Base-by-base conservation (phyloP, 2,329 filamentous ascomycete species). In the Pseudopyrenochaeta lycopersici region DNA sequence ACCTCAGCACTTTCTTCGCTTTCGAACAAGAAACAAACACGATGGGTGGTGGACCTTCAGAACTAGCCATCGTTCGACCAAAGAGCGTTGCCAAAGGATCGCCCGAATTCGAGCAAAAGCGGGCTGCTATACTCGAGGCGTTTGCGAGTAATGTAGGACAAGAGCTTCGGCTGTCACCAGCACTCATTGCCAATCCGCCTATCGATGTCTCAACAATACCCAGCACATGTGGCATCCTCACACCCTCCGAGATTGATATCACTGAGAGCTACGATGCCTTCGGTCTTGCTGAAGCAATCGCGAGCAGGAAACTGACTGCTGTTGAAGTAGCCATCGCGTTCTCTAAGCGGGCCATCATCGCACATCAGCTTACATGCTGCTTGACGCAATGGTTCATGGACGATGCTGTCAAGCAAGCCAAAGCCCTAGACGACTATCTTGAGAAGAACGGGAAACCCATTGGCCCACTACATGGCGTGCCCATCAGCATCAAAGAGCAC, bases 401-500 rank as follows among this genome's bases (percentile, higher is more conserved):
- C 10, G 60, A 58, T 5, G 65, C 60, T 2, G 42, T 68, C 2
- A 45, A 58, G 23, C 59, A 52, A 14, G 65, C 64, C 1, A 45
- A 57, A 46, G 49, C 55, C 36, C 59, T 67, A 11, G 84, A 86
- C 63, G 72, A 77, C 0, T 74, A 84, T 49, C 74, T 81, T 3
- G 55, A 73, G 18, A 56, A 54, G 18, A 58, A 54, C 18, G 62
- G 63, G 10, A 61, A 59, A 35, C 58, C 61, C 0, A 42, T 60
- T 1, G 64, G 64, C 1, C 30, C 81, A 31, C 62, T 81, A 5
- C 83, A 83, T 64, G 83, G 81, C 1, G 69, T 85, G 3, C 82
- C 82, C 0, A 72, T 85, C 54, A 82, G 79, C 1, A 68, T 85
- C 15, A 88, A 88, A 47, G 68, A 80, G 41, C 77, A 79, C 38